Evolutionary conservation across 2,329 filamentous ascomycete species (phyloP).

Genomic region (Aurifilum marmelostoma): DNA sequence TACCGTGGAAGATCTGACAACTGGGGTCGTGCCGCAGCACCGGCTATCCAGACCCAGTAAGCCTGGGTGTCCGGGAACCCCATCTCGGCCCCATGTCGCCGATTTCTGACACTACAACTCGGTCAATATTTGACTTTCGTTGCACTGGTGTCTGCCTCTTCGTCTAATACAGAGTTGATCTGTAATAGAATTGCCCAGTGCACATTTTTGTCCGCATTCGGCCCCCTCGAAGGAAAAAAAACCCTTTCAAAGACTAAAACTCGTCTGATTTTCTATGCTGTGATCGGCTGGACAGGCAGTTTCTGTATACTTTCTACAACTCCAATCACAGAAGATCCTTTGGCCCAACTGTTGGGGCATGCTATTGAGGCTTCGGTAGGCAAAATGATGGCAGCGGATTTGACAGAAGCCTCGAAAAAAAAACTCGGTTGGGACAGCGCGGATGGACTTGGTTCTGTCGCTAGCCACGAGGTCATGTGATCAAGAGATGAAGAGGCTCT

Average conservation of each 20-base stretch:
- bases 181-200: slow-evolving; percentile 20
- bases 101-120: not conserved
- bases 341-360: slow-evolving; percentile 16
- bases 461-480: slow-evolving; percentile 6
- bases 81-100: not conserved
- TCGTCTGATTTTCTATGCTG: not conserved
- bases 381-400: slow-evolving; percentile 16
- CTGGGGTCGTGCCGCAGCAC: slow-evolving; percentile 43
- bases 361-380: slow-evolving; percentile 10
- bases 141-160: slow-evolving; percentile 5
- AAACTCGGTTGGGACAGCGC: not conserved
- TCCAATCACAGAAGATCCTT: slow-evolving; percentile 16
- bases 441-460: slow-evolving; percentile 7
- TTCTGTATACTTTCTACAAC: slow-evolving; percentile 27
- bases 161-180: slow-evolving; percentile 16
- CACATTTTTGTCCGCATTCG: slow-evolving; percentile 18
- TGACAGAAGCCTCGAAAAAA: slow-evolving; percentile 10
- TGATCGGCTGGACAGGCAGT: slow-evolving; percentile 15
- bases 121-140: slow-evolving; percentile 1
- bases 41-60: slow-evolving; percentile 34
- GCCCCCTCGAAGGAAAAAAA: slow-evolving; percentile 8
- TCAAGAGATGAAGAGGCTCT: slow-evolving; percentile 5
- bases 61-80: not conserved
- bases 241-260: not conserved
- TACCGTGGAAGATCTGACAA: slow-evolving; percentile 47